These are phyloP conservation scores for Dothideomycetes sp. DNA, from an alignment of 2,329 filamentous ascomycete genomes.

Conservation along the genomic window DNA sequence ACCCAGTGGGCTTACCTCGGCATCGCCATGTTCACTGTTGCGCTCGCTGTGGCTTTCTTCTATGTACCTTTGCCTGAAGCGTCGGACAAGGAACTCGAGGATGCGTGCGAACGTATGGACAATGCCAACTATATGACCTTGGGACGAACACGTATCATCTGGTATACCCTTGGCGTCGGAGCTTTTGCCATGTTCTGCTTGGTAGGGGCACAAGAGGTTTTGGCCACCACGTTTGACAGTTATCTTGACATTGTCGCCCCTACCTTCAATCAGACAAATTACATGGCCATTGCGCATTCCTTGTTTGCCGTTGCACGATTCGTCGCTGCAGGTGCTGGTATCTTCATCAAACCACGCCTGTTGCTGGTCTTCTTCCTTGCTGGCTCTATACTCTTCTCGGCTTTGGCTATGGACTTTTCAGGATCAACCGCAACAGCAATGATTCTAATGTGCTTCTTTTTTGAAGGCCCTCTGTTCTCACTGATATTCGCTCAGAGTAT, in stretches of 20 bases:
- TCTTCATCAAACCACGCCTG: constrained; percentile 49
- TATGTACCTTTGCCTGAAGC: constrained; percentile 55
- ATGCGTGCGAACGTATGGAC: constrained; percentile 43
- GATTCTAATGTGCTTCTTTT: constrained; percentile 47
- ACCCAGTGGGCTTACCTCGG: constrained; percentile 59
- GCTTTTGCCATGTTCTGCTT: constrained; percentile 51
- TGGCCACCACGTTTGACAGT: constrained; percentile 39
- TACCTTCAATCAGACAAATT: constrained; percentile 29
- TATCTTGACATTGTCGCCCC: constrained; percentile 37
- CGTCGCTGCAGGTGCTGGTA: constrained; percentile 42
- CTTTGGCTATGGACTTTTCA: constrained; percentile 42
- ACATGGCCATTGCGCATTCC: constrained; percentile 46
- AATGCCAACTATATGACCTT: constrained; percentile 40
- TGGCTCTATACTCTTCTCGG: constrained; percentile 44
- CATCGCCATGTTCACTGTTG: constrained; percentile 51
- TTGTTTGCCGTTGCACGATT: constrained; percentile 52
- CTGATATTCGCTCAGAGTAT: constrained; percentile 50
- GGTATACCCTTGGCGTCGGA: constrained; percentile 47
- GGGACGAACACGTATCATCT: constrained; percentile 41
- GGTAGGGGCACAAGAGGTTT: constrained; percentile 50
- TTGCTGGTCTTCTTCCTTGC: constrained; percentile 46
- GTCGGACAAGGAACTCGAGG: constrained; percentile 50
- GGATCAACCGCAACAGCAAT: constrained; percentile 38
- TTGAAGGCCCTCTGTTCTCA: constrained; percentile 52
- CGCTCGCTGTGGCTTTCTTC: constrained; percentile 50